Conservation (phyloP, 202 grass and related monocot species). For the Zoysia matrella region DNA sequence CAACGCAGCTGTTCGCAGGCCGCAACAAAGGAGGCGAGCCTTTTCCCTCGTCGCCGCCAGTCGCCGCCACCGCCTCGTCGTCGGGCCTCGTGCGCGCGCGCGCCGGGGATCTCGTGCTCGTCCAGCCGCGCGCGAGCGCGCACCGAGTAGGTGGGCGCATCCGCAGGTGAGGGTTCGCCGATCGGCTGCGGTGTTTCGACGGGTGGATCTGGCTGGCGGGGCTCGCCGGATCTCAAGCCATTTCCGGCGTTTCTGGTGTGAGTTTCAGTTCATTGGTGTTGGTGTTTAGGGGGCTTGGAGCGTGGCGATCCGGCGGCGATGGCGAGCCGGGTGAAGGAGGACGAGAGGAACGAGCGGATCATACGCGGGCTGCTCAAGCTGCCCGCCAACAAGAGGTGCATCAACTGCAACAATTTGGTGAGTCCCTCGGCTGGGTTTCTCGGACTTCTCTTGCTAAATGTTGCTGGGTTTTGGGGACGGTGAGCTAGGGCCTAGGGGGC, state of each 20-base stretch:
- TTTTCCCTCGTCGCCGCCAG: constrained; percentile 42
- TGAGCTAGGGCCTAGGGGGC: background rate
- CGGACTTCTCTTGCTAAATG: constrained; percentile 26
- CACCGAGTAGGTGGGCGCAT: background rate
- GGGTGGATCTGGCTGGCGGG: constrained; percentile 42
- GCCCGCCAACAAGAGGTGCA: constrained; percentile 89
- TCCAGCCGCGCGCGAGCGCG: background rate
- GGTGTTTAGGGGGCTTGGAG: constrained; percentile 37
- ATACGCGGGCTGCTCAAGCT: constrained; percentile 92
- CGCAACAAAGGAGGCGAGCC: constrained; percentile 43
- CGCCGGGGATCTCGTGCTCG: constrained; percentile 39
- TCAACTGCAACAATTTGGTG: constrained; percentile 97
- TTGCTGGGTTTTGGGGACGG: constrained; percentile 8
- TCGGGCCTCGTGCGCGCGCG: background rate
- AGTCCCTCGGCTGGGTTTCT: constrained; percentile 5
- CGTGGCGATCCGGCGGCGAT: constrained; percentile 46
- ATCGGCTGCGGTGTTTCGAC: background rate
- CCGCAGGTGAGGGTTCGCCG: constrained; percentile 28
- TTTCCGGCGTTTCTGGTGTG: constrained; percentile 30
- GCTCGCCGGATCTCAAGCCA: constrained; percentile 44
- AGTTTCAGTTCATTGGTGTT: constrained; percentile 1
- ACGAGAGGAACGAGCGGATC: constrained; percentile 92
- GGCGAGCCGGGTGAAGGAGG: constrained; percentile 85
- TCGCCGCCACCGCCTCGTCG: background rate
- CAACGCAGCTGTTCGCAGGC: background rate